A percentile compares a stretch with the other conserved stretches of the same genome.
phyloP scores from a whole-genome alignment of 2,329 filamentous ascomycete genomes.

The Sporothrix protearum region DNA sequence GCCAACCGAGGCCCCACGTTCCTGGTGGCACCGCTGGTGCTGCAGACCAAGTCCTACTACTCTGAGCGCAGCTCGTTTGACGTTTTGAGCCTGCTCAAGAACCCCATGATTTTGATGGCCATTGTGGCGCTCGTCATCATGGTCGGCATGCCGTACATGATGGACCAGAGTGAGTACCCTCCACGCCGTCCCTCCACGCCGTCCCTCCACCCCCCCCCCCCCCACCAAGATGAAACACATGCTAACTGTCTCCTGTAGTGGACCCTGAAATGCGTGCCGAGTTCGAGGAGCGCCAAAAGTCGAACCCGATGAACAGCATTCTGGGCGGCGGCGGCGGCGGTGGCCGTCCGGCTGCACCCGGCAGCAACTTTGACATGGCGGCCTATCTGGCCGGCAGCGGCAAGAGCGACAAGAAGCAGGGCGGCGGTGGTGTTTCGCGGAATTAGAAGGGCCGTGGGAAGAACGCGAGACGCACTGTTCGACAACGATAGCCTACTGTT shows the following conservation, averaged over 20 bases:
- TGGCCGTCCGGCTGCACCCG: conserved; percentile 37
- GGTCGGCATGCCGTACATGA: conserved; percentile 88
- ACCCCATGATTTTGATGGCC: conserved; percentile 94
- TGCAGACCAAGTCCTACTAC: conserved; percentile 70
- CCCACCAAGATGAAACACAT: background rate
- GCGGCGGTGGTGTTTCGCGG: conserved; percentile 34
- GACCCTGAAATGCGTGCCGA: conserved; percentile 93
- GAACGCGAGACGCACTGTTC: background rate
- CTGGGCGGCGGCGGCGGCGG: conserved; percentile 46
- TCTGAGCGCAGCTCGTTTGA: conserved; percentile 72
- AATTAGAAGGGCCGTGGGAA: conserved; percentile 30
- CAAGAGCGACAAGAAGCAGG: conserved; percentile 41
- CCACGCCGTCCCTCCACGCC: background rate
- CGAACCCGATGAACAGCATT: conserved; percentile 61
- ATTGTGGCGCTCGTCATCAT: conserved; percentile 78
- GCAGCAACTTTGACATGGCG: conserved; percentile 60
- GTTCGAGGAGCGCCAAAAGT: conserved; percentile 85
- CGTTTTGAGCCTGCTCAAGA: conserved; percentile 79
- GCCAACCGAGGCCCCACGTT: conserved; percentile 31
- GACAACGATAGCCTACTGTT: background rate
- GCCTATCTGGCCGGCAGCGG: conserved; percentile 55
- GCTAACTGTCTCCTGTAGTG: conserved; percentile 58
- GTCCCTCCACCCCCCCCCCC: too few relatives aligned
- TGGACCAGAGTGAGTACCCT: conserved; percentile 80
- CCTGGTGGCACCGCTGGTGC: conserved; percentile 56